Evolutionary conservation across 2,329 filamentous ascomycete genomes (phyloP).

Genomic region (Ophiostoma populinum): DNA sequence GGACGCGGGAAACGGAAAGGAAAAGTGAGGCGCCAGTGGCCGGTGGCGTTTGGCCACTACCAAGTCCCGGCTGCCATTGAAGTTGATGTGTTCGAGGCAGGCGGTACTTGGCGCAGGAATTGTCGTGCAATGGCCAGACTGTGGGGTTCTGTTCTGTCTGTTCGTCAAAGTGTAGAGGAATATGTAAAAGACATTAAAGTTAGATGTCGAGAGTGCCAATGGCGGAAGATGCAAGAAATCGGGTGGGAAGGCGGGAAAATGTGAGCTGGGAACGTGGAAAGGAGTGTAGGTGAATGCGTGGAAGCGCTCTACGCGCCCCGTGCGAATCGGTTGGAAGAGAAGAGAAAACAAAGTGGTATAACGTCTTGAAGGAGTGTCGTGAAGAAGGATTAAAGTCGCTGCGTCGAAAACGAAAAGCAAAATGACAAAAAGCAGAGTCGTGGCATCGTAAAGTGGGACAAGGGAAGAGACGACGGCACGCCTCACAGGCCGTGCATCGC

Average conservation of each 20-base stretch:
- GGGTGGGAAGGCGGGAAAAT: too few relatives aligned
- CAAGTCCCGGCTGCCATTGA: too few relatives aligned
- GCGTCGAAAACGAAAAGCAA: conserved; percentile 4
- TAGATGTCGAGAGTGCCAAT: too few relatives aligned
- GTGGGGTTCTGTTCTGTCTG: too few relatives aligned
- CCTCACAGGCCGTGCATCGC: conserved; percentile 14
- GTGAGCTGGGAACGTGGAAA: not conserved
- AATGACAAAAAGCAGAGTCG: conserved; percentile 12
- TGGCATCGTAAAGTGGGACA: conserved; percentile 16
- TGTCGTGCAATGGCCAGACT: too few relatives aligned
- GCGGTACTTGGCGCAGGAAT: too few relatives aligned
- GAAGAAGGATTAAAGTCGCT: conserved; percentile 4
- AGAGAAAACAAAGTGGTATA: not conserved
- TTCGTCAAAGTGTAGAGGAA: too few relatives aligned
- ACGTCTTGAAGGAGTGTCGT: conserved; percentile 5
- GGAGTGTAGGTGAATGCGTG: not conserved
- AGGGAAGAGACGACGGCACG: not conserved
- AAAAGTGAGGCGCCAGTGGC: not conserved
- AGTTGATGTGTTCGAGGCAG: too few relatives aligned
- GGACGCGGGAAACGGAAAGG: not conserved
- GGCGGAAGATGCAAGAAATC: too few relatives aligned
- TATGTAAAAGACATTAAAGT: too few relatives aligned
- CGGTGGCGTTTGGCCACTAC: too few relatives aligned
- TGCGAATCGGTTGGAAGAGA: conserved; percentile 3
- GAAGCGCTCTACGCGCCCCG: conserved; percentile 7